Conservation (phyloP, 2,329 filamentous ascomycete genomes). For the Coccinonectria pachysandricola region DNA sequence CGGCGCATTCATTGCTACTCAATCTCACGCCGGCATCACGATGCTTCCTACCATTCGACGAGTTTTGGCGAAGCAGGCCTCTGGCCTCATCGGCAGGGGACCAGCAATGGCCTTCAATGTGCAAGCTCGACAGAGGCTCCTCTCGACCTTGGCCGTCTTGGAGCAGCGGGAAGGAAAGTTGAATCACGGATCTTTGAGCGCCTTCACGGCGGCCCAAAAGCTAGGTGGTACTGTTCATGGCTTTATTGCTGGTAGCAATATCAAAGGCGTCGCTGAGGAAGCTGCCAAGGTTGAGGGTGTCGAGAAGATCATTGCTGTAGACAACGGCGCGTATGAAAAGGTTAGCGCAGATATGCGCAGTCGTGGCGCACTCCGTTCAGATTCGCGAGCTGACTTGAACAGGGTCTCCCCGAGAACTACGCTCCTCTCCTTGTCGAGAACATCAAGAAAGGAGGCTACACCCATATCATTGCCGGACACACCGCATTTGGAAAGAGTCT, state of each 20-base stretch:
- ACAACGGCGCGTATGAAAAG: conserved; percentile 88
- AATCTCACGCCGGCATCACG: conserved; percentile 7
- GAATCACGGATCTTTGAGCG: conserved; percentile 69
- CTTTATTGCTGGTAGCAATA: conserved; percentile 74
- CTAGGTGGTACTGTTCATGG: conserved; percentile 77
- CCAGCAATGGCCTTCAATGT: conserved; percentile 17
- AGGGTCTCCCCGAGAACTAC: conserved; percentile 88
- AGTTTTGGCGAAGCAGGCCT: conserved; percentile 17
- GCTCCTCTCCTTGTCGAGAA: conserved; percentile 92
- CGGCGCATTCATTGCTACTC: too few species aligned
- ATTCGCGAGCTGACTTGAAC: conserved; percentile 6
- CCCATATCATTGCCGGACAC: conserved; percentile 82
- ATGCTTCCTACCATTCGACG: conserved; percentile 25
- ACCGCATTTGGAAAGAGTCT: conserved; percentile 96
- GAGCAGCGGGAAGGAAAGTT: conserved; percentile 89
- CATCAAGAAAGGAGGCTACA: conserved; percentile 90
- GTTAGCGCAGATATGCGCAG: conserved; percentile 31
- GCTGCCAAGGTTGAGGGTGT: conserved; percentile 83
- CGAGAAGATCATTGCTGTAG: conserved; percentile 82
- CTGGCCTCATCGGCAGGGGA: conserved; percentile 18
- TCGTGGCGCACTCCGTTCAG: not conserved
- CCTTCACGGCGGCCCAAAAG: conserved; percentile 77
- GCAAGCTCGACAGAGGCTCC: conserved; percentile 37
- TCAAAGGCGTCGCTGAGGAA: conserved; percentile 67
- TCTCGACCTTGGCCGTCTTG: conserved; percentile 82